Conservation (phyloP, 306 rosid genomes). For the Abrus precatorius region DNA sequence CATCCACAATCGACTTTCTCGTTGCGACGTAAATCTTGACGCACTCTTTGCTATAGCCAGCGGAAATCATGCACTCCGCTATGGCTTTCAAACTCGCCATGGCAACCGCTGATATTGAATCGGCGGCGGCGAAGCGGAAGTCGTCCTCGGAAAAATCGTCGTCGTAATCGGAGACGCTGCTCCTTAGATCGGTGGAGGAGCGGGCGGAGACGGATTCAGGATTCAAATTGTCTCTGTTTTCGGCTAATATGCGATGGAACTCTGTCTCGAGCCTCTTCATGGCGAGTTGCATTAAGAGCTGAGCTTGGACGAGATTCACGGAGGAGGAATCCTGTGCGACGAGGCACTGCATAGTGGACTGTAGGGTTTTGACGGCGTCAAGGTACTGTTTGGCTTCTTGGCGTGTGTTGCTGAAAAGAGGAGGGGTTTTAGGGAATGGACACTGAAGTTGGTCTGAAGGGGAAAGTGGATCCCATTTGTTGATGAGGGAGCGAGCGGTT, state of each 20-base stretch:
- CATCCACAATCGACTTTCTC: constrained; percentile 77
- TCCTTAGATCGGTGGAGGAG: constrained; percentile 48
- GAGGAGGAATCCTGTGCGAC: constrained; percentile 54
- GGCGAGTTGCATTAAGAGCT: constrained; percentile 72
- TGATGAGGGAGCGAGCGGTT: constrained; percentile 61
- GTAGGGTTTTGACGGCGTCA: constrained; percentile 62
- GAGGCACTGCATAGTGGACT: constrained; percentile 71
- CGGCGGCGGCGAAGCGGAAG: constrained; percentile 37
- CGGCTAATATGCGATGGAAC: constrained; percentile 62
- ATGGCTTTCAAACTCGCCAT: constrained; percentile 74
- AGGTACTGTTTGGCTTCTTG: constrained; percentile 74
- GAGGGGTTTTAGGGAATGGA: background rate
- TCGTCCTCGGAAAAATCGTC: constrained; percentile 66
- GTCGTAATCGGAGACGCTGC: constrained; percentile 66
- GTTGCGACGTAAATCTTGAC: constrained; percentile 56
- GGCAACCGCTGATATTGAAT: constrained; percentile 33
- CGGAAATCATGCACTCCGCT: constrained; percentile 73
- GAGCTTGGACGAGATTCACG: constrained; percentile 59
- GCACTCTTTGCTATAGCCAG: constrained; percentile 80
- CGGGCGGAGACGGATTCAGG: constrained; percentile 60
- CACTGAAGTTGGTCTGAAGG: constrained; percentile 36
- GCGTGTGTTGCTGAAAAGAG: constrained; percentile 66
- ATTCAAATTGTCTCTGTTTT: constrained; percentile 57
- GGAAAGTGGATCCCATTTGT: constrained; percentile 59
- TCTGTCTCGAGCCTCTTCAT: constrained; percentile 77